Evolutionary conservation across 2,329 filamentous ascomycete species (phyloP), one percentile per base, ranked within the genome.

Genomic region (Monilinia vaccinii-corymbosi): DNA sequence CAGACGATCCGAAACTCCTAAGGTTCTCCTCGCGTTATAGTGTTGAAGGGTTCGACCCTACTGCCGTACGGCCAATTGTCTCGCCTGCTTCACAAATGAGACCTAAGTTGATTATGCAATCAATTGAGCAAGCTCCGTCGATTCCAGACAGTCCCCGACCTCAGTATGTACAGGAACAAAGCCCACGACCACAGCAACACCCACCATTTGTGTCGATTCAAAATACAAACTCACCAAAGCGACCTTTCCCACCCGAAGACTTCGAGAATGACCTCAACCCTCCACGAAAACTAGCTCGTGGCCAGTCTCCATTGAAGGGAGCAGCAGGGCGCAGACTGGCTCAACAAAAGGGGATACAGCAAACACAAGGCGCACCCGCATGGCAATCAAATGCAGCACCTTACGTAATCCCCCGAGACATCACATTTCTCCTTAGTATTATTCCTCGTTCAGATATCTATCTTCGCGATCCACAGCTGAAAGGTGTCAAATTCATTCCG

Each of bases 261-360:
- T 79, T 79, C 8, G 87, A 90, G 42, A 86, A 87, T 62, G 84
- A 87, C 58, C 76, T 80, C 42, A 84, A 84, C 65, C 87, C 89
- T 23, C 90, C 91, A 1, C 89, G 92, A 67, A 97, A 97, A 73
- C 81, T 97, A 56, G 83, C 87, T 52, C 85, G 95, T 48, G 92
- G 88, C n/a, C 91, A 89, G 60, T 97, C 93, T 6, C 94, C 95
- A 0, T 80, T 97, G 42, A 99, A 97, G 72, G 91, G 91, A 16
- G 89, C 90, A 1, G 91, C 93, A 42, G 90, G 91, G 31, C 86
- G 92, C 60, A 86, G 92, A 40, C 79, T 95, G 25, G 90, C 94
- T 68, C 88, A 94, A 71, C 77, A 70, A 62, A 74, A 68, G 71
- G 81, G 84, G 56, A 79, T 85, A 6, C 84, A 81, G 67, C 82